phyloP scores from a whole-genome alignment of 2,329 filamentous ascomycete species.

The Madurella fahalii region DNA sequence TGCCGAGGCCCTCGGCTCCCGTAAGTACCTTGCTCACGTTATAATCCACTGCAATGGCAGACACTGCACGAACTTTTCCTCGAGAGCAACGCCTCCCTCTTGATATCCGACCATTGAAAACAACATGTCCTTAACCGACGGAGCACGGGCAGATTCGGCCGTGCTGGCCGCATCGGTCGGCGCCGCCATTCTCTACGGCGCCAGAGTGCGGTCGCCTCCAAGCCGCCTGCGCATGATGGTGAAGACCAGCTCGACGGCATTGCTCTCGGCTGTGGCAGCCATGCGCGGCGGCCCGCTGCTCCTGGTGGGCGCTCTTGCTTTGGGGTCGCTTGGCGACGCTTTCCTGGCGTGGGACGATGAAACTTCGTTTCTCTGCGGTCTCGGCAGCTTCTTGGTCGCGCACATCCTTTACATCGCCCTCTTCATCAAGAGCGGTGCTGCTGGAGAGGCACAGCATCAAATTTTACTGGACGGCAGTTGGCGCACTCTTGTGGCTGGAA shows the following conservation, averaged over 20 bases:
- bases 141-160: background rate
- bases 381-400: conserved; percentile 33
- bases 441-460: conserved; percentile 5
- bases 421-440: conserved; percentile 23
- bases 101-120: too few relatives aligned
- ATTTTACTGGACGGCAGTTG: background rate
- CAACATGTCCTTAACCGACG: too few relatives aligned
- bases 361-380: conserved; percentile 31
- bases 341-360: conserved; percentile 36
- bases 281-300: conserved; percentile 19
- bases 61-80: too few relatives aligned
- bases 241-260: conserved; percentile 32
- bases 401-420: conserved; percentile 34
- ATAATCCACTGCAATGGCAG: too few relatives aligned
- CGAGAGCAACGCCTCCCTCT: too few relatives aligned
- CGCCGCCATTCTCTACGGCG: conserved; percentile 15
- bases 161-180: conserved; percentile 19
- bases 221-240: conserved; percentile 28
- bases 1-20: too few relatives aligned
- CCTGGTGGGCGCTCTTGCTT: conserved; percentile 28
- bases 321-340: conserved; percentile 34
- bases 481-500: conserved; percentile 14
- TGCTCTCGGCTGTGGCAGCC: conserved; percentile 27
- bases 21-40: too few relatives aligned
- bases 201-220: conserved; percentile 19